Conservation (phyloP, 805 yeast species). For the Metschnikowia bowlesiae region DNA sequence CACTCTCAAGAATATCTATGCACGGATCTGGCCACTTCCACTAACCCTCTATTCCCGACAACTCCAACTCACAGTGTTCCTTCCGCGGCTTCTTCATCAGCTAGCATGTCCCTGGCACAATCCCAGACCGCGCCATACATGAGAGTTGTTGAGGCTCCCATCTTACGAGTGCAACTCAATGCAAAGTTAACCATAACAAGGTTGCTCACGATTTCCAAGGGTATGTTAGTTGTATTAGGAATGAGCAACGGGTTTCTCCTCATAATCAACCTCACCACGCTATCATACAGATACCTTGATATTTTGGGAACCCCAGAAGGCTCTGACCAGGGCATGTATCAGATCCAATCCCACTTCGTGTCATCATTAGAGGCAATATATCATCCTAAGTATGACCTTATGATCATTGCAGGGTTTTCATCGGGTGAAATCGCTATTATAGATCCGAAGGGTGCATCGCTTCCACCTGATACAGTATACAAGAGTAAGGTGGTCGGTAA, state of each 20-base stretch:
- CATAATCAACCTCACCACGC: constrained; percentile 51
- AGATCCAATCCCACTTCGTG: constrained; percentile 24
- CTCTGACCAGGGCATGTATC: constrained; percentile 9
- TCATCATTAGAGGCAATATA: constrained; percentile 20
- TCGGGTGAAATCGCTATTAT: constrained; percentile 16
- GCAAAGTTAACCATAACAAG: constrained; percentile 37
- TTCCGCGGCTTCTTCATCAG: constrained; percentile 8
- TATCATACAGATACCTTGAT: constrained; percentile 42
- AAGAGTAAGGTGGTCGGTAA: constrained; percentile 16
- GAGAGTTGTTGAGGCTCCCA: constrained; percentile 41
- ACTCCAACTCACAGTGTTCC: constrained; percentile 2
- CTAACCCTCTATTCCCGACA: constrained; percentile 20
- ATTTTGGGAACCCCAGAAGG: constrained; percentile 34
- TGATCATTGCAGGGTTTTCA: constrained; percentile 39
- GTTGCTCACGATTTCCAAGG: constrained; percentile 28
- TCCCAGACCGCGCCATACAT: constrained; percentile 18
- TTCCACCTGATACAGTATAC: constrained; percentile 7
- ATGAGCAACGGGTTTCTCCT: constrained; percentile 64
- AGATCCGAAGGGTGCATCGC: constrained; percentile 13
- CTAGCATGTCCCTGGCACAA: constrained; percentile 8
- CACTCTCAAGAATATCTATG: constrained; percentile 20
- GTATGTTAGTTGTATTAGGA: constrained; percentile 55
- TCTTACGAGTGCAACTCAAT: constrained; percentile 39
- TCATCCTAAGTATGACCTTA: constrained; percentile 38
- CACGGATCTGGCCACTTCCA: constrained; percentile 18